phyloP scores from a whole-genome alignment of 1,284 basidiomycete species.

The Papiliotrema laurentii region DNA sequence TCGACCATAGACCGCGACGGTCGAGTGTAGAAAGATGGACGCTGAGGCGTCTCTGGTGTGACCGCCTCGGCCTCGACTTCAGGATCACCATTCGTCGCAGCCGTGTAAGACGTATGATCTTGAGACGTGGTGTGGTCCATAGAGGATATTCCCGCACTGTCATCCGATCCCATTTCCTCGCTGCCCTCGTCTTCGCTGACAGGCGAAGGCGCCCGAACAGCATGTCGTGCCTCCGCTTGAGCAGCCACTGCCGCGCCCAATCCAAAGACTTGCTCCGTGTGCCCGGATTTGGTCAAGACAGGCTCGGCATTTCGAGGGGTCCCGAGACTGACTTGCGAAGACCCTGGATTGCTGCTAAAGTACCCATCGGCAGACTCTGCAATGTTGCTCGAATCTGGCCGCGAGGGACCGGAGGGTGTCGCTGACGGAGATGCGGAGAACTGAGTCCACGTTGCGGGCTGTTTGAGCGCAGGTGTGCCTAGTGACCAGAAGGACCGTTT shows the following conservation, averaged over 20 bases:
- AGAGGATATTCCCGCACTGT: conserved; percentile 1
- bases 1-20: conserved; percentile 60
- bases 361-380: background rate
- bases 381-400: background rate
- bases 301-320: conserved; percentile 3
- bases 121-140: conserved; percentile 1
- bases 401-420: conserved; percentile 5
- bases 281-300: background rate
- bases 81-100: conserved; percentile 8
- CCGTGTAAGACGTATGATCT: conserved; percentile 3
- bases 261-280: background rate
- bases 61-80: background rate
- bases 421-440: conserved; percentile 11
- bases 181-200: conserved; percentile 15
- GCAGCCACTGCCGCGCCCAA: background rate
- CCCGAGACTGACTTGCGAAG: background rate
- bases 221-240: background rate
- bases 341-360: background rate
- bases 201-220: conserved; percentile 10
- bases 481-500: conserved; percentile 26
- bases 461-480: conserved; percentile 20
- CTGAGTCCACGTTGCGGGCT: conserved; percentile 17
- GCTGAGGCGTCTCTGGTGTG: conserved; percentile 20
- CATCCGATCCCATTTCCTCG: conserved; percentile 3
- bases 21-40: conserved; percentile 59